Evolutionary conservation across 2,329 filamentous ascomycete genomes (phyloP).

Genomic region (Emmonsiellopsis sp.): DNA sequence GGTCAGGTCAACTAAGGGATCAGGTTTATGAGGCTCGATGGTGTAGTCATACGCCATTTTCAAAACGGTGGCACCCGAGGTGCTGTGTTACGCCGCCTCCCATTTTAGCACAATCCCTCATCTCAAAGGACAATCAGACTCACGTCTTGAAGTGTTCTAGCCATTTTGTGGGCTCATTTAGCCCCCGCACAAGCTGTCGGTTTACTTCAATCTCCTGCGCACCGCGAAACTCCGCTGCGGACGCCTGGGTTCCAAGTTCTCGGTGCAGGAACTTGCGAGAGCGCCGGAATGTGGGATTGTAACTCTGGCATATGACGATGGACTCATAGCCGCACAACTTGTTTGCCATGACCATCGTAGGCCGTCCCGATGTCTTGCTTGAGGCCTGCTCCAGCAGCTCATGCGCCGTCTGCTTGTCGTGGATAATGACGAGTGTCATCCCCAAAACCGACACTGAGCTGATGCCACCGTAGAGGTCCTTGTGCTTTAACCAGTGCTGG

Average conservation of each 20-base stretch:
- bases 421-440: constrained; percentile 28
- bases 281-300: constrained; percentile 15
- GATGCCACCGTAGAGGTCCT: constrained; percentile 32
- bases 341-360: constrained; percentile 18
- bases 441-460: constrained; percentile 31
- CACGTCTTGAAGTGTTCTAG: constrained; percentile 14
- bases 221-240: constrained; percentile 14
- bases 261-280: constrained; percentile 21
- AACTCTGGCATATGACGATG: constrained; percentile 15
- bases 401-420: constrained; percentile 22
- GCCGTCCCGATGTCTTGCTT: constrained; percentile 24
- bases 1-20: constrained; percentile 38
- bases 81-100: constrained; percentile 15
- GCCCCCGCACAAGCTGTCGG: constrained; percentile 10
- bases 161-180: constrained; percentile 13
- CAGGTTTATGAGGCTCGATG: constrained; percentile 27
- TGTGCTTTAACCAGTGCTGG: constrained; percentile 37
- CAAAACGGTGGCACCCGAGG: constrained; percentile 34
- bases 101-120: constrained; percentile 8
- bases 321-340: constrained; percentile 20
- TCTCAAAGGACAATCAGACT: not conserved
- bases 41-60: constrained; percentile 42
- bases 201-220: constrained; percentile 13
- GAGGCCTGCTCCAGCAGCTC: constrained; percentile 23
- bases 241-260: constrained; percentile 21